Conservation (phyloP, 208 protist genomes). For the Plasmodiophora brassicae region DNA sequence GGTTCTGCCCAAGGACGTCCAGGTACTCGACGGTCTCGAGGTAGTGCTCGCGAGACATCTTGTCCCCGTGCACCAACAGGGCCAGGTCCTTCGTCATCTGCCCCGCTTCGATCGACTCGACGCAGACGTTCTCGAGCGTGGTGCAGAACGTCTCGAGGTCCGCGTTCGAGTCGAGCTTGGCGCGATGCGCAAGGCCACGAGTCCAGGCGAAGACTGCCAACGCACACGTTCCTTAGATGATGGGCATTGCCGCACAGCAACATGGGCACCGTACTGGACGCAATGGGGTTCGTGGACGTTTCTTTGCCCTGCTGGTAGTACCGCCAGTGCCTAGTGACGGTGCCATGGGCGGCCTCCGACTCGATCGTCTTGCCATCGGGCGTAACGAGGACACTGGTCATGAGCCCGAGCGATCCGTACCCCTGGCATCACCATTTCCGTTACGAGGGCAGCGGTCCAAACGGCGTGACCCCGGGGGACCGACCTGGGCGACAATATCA, state of each 20-base stretch:
- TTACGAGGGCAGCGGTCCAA: no score
- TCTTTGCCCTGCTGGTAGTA: constrained; percentile 82
- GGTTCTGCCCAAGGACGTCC: background rate
- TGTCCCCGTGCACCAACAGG: background rate
- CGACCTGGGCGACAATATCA: constrained; percentile 78
- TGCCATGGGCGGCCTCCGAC: constrained; percentile 93
- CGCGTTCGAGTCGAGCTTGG: constrained; percentile 38
- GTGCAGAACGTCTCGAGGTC: constrained; percentile 19
- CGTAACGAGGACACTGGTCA: constrained; percentile 93
- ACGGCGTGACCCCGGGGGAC: no score
- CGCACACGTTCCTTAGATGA: no score
- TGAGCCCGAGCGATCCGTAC: constrained; percentile 91
- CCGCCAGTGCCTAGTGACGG: constrained; percentile 92
- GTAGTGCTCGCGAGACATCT: constrained; percentile 23
- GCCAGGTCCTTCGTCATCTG: constrained; percentile 97
- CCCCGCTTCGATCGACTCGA: constrained; percentile 81
- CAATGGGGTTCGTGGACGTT: constrained; percentile 93
- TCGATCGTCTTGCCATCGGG: constrained; percentile 93
- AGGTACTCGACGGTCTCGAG: constrained; percentile 8
- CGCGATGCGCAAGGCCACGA: constrained; percentile 35
- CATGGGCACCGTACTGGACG: constrained; percentile 52
- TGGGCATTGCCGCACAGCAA: no score
- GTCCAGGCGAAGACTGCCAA: constrained; percentile 44
- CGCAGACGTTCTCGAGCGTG: constrained; percentile 34
- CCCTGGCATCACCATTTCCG: no score